Conservation (phyloP, 805 yeast genomes). For the Pichia heedii region DNA sequence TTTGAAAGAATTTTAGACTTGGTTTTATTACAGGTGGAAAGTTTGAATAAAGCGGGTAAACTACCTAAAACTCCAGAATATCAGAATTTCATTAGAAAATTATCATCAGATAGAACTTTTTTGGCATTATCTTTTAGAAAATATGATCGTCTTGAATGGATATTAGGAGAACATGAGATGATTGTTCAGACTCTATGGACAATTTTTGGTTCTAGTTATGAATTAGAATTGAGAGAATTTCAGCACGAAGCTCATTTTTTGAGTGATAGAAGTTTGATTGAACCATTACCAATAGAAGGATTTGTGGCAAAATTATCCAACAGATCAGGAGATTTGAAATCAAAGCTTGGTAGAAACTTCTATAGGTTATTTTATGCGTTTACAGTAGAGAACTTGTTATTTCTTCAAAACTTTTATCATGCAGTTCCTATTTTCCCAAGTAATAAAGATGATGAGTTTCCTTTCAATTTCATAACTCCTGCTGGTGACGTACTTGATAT, state of each 20-base stretch:
- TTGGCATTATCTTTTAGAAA: conserved; percentile 45
- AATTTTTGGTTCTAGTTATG: conserved; percentile 35
- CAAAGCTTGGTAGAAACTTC: conserved; percentile 29
- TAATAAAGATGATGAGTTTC: background rate
- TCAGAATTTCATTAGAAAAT: conserved; percentile 10
- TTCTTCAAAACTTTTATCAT: conserved; percentile 43
- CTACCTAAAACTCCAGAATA: conserved; percentile 5
- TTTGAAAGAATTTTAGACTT: conserved; percentile 33
- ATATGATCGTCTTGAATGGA: conserved; percentile 73
- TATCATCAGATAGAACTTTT: conserved; percentile 20
- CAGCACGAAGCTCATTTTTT: conserved; percentile 31
- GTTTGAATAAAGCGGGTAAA: conserved; percentile 4
- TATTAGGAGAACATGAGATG: conserved; percentile 36
- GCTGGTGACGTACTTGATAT: conserved; percentile 26
- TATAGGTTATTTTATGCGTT: conserved; percentile 54
- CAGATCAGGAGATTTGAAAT: conserved; percentile 33
- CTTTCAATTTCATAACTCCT: conserved; percentile 23
- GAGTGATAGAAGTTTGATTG: conserved; percentile 27
- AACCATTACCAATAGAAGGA: conserved; percentile 79
- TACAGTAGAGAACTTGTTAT: conserved; percentile 52
- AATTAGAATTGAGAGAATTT: conserved; percentile 52
- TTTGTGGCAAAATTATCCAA: conserved; percentile 53
- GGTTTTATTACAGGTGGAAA: conserved; percentile 28
- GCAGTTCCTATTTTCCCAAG: conserved; percentile 50
- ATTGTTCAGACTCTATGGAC: conserved; percentile 37